Percentiles rank a stretch among this genome's conserved stretches.
Conservation (phyloP, 2,329 filamentous ascomycete species). For the Bipolaris sorokiniana region DNA sequence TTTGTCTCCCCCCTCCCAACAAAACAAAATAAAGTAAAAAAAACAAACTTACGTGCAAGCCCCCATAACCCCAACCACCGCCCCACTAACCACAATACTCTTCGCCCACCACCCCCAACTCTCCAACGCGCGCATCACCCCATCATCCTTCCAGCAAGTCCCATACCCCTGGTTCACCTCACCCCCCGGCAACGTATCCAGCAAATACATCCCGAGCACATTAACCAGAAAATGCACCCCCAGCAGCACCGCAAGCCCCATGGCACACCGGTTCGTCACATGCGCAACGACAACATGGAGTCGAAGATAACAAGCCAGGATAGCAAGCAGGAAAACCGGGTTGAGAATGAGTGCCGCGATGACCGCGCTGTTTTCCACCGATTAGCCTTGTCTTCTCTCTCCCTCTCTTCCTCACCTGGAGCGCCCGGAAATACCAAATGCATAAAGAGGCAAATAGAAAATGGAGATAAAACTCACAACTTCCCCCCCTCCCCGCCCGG, state of each 20-base stretch:
- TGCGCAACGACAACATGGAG: not conserved
- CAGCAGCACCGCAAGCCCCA: not conserved
- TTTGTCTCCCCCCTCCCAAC: not conserved
- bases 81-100: not conserved
- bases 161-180: not conserved
- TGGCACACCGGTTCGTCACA: not conserved
- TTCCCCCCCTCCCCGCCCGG: not conserved
- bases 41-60: not conserved
- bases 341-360: not conserved
- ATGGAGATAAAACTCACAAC: not conserved
- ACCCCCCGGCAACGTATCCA: not conserved
- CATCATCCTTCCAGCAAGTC: not conserved
- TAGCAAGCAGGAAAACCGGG: not conserved
- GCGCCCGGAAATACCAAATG: no score
- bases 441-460: not conserved
- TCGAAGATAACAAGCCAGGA: not conserved
- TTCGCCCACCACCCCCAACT: not conserved
- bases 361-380: not conserved
- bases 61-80: not conserved
- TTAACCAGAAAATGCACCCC: not conserved
- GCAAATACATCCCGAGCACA: conserved; percentile 19
- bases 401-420: no score
- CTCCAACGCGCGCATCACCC: not conserved
- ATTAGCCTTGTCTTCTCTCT: not conserved
- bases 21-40: not conserved